Evolutionary conservation across 495 filamentous ascomycete genomes (phyloP).

Genomic region (Aspergillus saccharolyticus): DNA sequence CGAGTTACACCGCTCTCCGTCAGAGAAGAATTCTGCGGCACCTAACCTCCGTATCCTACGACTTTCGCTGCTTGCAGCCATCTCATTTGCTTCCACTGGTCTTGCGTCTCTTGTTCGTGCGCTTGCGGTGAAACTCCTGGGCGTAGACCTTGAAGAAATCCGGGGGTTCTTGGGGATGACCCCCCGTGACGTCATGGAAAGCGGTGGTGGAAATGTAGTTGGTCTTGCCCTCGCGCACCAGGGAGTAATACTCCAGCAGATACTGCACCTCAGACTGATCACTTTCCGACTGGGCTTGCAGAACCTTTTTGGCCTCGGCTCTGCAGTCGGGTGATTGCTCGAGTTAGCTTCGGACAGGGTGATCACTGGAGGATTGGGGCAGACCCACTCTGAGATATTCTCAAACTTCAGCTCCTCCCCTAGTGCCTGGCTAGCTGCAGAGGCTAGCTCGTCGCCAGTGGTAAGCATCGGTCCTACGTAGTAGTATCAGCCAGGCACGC

Average conservation of each 20-base stretch:
- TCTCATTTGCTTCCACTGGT: neutral
- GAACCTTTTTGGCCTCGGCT: conserved; percentile 44
- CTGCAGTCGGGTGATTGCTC: neutral
- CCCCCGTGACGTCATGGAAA: conserved; percentile 51
- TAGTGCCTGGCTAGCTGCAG: conserved; percentile 44
- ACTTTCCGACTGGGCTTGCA: conserved; percentile 35
- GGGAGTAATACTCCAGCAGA: conserved; percentile 53
- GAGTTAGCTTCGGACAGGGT: neutral
- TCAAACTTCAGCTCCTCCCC: conserved; percentile 48
- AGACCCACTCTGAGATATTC: conserved; percentile 45
- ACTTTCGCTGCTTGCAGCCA: no score
- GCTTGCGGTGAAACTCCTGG: conserved; percentile 42
- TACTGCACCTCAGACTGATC: conserved; percentile 49
- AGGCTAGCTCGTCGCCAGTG: conserved; percentile 48
- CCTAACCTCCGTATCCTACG: no score
- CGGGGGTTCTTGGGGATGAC: conserved; percentile 41
- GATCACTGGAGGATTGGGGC: neutral
- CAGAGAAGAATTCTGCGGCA: no score
- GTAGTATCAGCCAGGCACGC: neutral
- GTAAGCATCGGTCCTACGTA: conserved; percentile 46
- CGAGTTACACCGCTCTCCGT: no score
- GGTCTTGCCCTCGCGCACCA: conserved; percentile 55
- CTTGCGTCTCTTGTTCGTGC: conserved; percentile 27
- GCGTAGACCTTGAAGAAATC: conserved; percentile 52
- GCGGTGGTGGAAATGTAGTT: conserved; percentile 55